phyloP scores from a whole-genome alignment of 768 basidiomycete species.

The Dioszegia crocea region DNA sequence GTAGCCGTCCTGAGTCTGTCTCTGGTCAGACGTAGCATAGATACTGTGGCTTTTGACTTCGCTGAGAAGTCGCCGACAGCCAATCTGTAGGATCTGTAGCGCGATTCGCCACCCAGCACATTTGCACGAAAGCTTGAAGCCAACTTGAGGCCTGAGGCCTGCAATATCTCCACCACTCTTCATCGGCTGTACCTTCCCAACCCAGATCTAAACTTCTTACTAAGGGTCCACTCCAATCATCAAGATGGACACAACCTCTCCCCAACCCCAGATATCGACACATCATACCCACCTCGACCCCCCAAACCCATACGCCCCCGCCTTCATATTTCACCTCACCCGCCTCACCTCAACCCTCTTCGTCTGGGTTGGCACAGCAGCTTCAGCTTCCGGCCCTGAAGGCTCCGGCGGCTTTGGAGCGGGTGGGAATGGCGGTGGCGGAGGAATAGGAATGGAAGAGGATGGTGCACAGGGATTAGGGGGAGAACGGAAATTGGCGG shows the following conservation, averaged over 20 bases:
- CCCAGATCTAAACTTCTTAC: no score
- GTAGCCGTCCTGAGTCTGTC: no score
- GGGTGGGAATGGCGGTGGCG: not conserved
- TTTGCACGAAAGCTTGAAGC: no score
- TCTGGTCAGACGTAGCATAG: no score
- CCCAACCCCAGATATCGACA: slow-evolving; percentile 10
- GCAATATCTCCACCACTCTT: no score
- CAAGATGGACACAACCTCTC: not conserved
- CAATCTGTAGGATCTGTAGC: no score
- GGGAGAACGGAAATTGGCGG: slow-evolving; percentile 26
- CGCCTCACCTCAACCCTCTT: slow-evolving; percentile 28
- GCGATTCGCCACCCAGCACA: no score
- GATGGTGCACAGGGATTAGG: not conserved
- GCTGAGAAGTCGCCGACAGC: no score
- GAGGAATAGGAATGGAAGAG: not conserved
- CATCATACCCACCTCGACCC: slow-evolving; percentile 29
- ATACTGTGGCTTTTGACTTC: no score
- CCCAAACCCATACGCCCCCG: slow-evolving; percentile 25
- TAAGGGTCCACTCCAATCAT: no score
- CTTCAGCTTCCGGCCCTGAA: not conserved
- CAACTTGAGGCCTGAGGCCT: no score
- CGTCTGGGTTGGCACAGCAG: slow-evolving; percentile 34
- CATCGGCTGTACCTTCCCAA: no score
- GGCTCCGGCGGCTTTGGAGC: not conserved
- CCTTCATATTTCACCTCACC: slow-evolving; percentile 37